phyloP scores from a whole-genome alignment of 805 yeast species.

The Wickerhamia fluorescens region DNA sequence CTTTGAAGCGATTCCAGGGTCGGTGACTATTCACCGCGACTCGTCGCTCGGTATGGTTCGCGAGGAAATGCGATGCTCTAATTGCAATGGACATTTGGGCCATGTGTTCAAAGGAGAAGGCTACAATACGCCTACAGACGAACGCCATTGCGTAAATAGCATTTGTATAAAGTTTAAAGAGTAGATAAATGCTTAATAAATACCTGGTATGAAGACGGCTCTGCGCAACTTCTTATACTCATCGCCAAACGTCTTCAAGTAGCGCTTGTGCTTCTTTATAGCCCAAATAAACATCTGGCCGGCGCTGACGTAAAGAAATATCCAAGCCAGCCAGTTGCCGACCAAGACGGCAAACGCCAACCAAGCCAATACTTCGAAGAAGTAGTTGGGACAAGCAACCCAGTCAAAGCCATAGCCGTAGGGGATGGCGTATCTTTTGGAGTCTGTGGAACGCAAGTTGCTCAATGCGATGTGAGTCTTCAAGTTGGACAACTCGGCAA shows the following conservation, averaged over 20 bases:
- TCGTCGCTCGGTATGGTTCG: slow-evolving; percentile 67
- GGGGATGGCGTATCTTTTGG: slow-evolving; percentile 59
- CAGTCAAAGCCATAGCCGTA: slow-evolving; percentile 75
- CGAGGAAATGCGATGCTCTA: slow-evolving; percentile 81
- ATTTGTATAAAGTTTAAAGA: slow-evolving; percentile 58
- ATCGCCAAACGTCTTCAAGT: slow-evolving; percentile 62
- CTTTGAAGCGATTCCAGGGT: slow-evolving; percentile 80
- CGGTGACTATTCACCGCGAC: slow-evolving; percentile 60
- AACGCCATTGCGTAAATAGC: slow-evolving; percentile 92
- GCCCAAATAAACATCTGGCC: slow-evolving; percentile 93
- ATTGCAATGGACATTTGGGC: slow-evolving; percentile 93
- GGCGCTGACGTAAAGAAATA: slow-evolving; percentile 65
- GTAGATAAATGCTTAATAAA: slow-evolving; percentile 33
- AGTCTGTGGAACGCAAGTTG: slow-evolving; percentile 45
- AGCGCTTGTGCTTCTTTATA: slow-evolving; percentile 68
- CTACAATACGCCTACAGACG: slow-evolving; percentile 78
- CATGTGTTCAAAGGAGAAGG: slow-evolving; percentile 96
- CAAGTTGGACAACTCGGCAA: slow-evolving; percentile 68
- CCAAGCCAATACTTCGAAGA: slow-evolving; percentile 82
- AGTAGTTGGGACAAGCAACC: slow-evolving; percentile 91
- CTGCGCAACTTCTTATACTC: slow-evolving; percentile 76
- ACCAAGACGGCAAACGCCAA: slow-evolving; percentile 58
- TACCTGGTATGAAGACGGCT: slow-evolving; percentile 64
- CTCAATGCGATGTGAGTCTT: slow-evolving; percentile 64
- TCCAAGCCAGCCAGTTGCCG: slow-evolving; percentile 69